Percentiles rank a stretch among this genome's conserved stretches.
These are phyloP conservation scores for Phylloporus sp. DNA, from an alignment of 768 basidiomycete species.

Conservation along the genomic window DNA sequence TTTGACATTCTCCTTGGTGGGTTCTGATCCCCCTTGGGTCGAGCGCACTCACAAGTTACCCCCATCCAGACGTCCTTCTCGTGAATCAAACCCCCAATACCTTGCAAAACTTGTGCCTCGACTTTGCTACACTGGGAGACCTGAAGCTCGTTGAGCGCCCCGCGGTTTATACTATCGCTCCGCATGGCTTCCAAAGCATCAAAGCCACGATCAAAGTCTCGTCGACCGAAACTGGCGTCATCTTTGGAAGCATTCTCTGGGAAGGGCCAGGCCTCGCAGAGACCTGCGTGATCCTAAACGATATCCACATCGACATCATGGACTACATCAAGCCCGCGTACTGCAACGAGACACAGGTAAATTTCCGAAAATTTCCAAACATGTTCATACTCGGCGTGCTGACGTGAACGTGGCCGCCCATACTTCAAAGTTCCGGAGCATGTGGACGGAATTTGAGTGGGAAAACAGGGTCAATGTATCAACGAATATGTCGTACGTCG, in stretches of 20 bases:
- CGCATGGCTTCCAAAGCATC: slow-evolving; percentile 97
- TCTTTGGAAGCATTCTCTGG: slow-evolving; percentile 97
- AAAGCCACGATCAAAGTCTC: slow-evolving; percentile 98
- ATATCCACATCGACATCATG: slow-evolving; percentile 96
- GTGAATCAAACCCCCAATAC: slow-evolving; percentile 96
- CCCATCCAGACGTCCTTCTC: slow-evolving; percentile 73
- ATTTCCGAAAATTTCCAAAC: background rate
- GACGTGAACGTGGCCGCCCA: slow-evolving; percentile 1
- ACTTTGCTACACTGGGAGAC: slow-evolving; percentile 96
- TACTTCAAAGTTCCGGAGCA: slow-evolving; percentile 93
- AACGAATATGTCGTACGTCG: slow-evolving; percentile 69
- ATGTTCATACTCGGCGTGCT: background rate
- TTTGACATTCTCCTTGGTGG: slow-evolving; percentile 92
- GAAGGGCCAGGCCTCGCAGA: slow-evolving; percentile 85
- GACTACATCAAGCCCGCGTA: slow-evolving; percentile 55
- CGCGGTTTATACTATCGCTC: slow-evolving; percentile 85
- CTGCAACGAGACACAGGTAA: slow-evolving; percentile 92
- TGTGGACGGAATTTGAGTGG: slow-evolving; percentile 99
- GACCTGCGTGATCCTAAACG: slow-evolving; percentile 89
- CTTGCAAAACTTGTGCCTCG: slow-evolving; percentile 92
- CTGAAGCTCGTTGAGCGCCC: slow-evolving; percentile 97
- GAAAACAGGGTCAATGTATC: slow-evolving; percentile 97
- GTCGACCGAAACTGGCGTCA: slow-evolving; percentile 97
- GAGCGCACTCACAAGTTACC: background rate
- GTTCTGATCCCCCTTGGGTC: slow-evolving; percentile 10